Evolutionary conservation across 768 basidiomycete species (phyloP).

Genomic region (Rossbeevera mucosa): DNA sequence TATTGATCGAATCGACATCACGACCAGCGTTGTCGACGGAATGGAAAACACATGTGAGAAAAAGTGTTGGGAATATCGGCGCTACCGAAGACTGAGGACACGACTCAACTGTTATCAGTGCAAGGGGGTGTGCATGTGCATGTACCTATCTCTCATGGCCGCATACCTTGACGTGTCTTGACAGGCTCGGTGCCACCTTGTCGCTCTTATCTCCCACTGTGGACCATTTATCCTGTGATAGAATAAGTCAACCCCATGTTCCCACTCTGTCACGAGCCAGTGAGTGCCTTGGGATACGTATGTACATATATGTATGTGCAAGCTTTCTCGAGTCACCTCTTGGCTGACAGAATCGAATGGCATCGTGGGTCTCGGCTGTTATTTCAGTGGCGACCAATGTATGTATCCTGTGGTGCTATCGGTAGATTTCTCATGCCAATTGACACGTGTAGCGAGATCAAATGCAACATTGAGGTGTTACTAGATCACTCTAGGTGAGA

Average conservation of each 20-base stretch:
- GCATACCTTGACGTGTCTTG: not conserved
- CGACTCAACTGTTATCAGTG: not conserved
- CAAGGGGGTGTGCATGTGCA: not conserved
- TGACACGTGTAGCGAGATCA: not conserved
- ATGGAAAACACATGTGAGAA: too few species aligned
- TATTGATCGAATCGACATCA: too few species aligned
- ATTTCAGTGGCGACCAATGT: not conserved
- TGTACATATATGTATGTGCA: not conserved
- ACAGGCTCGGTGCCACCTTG: not conserved
- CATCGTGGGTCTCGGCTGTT: not conserved
- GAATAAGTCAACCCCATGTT: not conserved
- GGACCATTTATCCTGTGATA: not conserved
- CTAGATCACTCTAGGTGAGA: too few species aligned
- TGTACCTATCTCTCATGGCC: not conserved
- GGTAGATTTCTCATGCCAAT: not conserved
- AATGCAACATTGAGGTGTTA: not conserved
- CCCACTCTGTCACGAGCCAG: not conserved
- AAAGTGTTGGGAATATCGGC: not conserved
- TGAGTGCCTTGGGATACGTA: not conserved
- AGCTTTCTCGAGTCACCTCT: too few species aligned
- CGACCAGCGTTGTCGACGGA: too few species aligned
- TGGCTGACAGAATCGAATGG: not conserved
- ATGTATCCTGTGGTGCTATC: not conserved
- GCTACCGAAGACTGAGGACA: not conserved
- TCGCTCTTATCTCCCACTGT: conserved; percentile 3